A percentile compares a stretch with the other conserved stretches of the same genome.
phyloP scores from a whole-genome alignment of 306 rosid species.

The Ceratonia siliqua region DNA sequence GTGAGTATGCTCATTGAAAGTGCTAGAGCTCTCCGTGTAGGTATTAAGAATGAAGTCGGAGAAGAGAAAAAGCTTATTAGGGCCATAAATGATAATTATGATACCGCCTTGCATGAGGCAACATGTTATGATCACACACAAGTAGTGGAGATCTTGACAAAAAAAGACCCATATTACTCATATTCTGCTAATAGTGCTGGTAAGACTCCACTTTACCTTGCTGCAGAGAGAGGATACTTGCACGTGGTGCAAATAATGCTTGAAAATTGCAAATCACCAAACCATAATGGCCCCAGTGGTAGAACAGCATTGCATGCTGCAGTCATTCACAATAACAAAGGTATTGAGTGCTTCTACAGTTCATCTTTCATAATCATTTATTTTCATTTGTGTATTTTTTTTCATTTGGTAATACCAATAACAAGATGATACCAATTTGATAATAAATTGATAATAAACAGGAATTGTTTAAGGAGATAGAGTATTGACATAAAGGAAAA shows the following conservation, averaged over 20 bases:
- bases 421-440: too few species aligned
- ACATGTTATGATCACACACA: background rate
- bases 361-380: background rate
- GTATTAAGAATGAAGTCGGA: background rate
- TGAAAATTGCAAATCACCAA: background rate
- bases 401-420: too few species aligned
- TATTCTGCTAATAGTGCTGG: background rate
- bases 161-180: background rate
- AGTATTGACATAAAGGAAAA: too few species aligned
- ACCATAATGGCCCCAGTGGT: background rate
- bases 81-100: background rate
- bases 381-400: too few species aligned
- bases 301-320: background rate
- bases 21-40: background rate
- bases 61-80: background rate
- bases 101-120: background rate
- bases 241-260: background rate
- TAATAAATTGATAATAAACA: too few species aligned
- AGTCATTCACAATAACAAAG: background rate
- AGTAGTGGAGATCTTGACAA: background rate
- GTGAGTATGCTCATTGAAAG: background rate
- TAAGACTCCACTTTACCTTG: conserved; percentile 8
- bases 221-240: background rate
- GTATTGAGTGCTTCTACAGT: background rate
- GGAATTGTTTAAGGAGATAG: too few species aligned